Conservation (phyloP, 2,329 filamentous ascomycete species). For the Penicillium sp. region DNA sequence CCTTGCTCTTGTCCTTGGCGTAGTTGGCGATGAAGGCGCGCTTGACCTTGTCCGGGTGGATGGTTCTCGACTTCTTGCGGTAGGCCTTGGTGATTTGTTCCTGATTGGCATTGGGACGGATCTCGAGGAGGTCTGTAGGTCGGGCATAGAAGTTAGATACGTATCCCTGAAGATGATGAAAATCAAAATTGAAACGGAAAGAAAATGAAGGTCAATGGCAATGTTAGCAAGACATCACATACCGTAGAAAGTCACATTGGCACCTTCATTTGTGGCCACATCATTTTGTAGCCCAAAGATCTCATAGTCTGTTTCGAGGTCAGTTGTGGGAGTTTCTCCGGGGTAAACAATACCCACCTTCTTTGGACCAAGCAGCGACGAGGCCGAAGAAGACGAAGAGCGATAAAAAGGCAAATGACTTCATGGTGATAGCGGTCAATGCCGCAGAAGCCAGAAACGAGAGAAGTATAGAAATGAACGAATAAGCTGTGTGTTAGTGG, state of each 20-base stretch:
- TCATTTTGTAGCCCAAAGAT: conserved; percentile 96
- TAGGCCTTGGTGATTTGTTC: conserved; percentile 94
- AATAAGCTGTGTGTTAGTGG: conserved; percentile 11
- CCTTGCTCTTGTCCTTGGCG: conserved; percentile 52
- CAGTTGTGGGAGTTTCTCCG: background rate
- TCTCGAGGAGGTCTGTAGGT: conserved; percentile 70
- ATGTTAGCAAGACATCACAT: conserved; percentile 6
- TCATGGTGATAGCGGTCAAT: conserved; percentile 57
- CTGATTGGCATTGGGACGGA: conserved; percentile 69
- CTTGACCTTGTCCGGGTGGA: conserved; percentile 96
- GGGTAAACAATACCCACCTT: conserved; percentile 58
- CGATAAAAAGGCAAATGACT: conserved; percentile 62
- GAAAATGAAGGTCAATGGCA: background rate
- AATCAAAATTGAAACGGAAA: background rate
- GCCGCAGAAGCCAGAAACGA: conserved; percentile 19
- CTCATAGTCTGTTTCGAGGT: conserved; percentile 70
- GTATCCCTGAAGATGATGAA: background rate
- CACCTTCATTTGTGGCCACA: conserved; percentile 70
- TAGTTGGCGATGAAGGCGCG: conserved; percentile 74
- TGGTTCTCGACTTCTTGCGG: conserved; percentile 75
- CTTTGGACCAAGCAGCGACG: conserved; percentile 78
- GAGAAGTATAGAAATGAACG: conserved; percentile 4
- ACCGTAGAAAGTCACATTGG: conserved; percentile 83
- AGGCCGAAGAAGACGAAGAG: conserved; percentile 69
- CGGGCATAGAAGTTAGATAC: conserved; percentile 2